Conservation (phyloP, 768 basidiomycete species). For the Neoboletus magnificus region DNA sequence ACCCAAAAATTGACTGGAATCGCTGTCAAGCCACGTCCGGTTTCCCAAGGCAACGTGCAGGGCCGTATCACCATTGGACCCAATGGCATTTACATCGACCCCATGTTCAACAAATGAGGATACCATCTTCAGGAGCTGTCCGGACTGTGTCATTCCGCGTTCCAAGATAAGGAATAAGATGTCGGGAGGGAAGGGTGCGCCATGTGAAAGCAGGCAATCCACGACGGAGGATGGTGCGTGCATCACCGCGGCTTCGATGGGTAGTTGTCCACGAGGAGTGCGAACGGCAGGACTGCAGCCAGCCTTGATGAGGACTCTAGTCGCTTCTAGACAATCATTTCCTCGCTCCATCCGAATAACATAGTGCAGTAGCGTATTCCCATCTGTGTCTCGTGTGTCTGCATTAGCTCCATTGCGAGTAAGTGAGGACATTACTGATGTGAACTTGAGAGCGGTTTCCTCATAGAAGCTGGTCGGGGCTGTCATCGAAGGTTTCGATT, state of each 20-base stretch:
- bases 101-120: background rate
- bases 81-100: background rate
- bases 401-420: background rate
- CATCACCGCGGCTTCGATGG: background rate
- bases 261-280: background rate
- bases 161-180: background rate
- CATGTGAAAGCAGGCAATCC: background rate
- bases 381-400: background rate
- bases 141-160: fast-evolving
- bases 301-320: background rate
- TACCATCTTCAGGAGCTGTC: background rate
- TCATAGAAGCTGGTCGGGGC: too few relatives aligned
- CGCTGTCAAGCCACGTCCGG: too few relatives aligned
- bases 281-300: background rate
- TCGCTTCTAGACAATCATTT: background rate
- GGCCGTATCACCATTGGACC: background rate
- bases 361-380: background rate
- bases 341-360: background rate
- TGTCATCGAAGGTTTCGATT: background rate
- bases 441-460: background rate
- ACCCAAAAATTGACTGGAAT: background rate
- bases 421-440: background rate
- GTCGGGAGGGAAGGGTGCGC: background rate
- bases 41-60: background rate
- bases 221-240: background rate